phyloP scores from a whole-genome alignment of 345 rosid species.

The Brassica incana region DNA sequence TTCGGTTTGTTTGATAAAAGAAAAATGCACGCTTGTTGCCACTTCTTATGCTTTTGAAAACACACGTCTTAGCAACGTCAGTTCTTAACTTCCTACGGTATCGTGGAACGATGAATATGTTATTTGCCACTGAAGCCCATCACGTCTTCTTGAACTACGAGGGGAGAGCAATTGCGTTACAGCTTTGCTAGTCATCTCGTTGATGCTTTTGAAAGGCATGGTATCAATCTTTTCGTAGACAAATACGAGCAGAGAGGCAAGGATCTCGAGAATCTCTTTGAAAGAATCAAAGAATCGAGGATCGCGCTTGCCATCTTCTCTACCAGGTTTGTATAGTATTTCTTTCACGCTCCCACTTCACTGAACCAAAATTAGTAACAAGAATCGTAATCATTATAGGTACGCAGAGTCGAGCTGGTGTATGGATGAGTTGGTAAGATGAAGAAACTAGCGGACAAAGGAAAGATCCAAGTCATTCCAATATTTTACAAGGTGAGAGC shows the following conservation, averaged over 20 bases:
- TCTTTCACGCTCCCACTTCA: no score
- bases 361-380: no score
- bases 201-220: slow-evolving; percentile 11
- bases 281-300: slow-evolving; percentile 9
- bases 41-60: no score
- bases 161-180: background rate
- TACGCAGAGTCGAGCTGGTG: slow-evolving; percentile 21
- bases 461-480: slow-evolving; percentile 16
- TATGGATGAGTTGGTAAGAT: slow-evolving; percentile 24
- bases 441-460: slow-evolving; percentile 1
- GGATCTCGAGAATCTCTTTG: slow-evolving; percentile 13
- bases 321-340: background rate
- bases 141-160: slow-evolving; percentile 7
- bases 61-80: no score
- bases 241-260: slow-evolving; percentile 18
- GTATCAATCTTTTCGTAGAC: slow-evolving; percentile 13
- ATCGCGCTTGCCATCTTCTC: slow-evolving; percentile 24
- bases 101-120: background rate
- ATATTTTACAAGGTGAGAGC: slow-evolving; percentile 8
- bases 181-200: slow-evolving; percentile 12
- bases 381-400: background rate
- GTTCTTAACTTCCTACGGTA: no score
- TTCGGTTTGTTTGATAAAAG: no score
- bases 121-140: background rate
- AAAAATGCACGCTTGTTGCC: no score